Evolutionary conservation across 352 stramenopile species (phyloP), one percentile per base, ranked within the genome.

Genomic region (Phytophthora macrochlamydospora): DNA sequence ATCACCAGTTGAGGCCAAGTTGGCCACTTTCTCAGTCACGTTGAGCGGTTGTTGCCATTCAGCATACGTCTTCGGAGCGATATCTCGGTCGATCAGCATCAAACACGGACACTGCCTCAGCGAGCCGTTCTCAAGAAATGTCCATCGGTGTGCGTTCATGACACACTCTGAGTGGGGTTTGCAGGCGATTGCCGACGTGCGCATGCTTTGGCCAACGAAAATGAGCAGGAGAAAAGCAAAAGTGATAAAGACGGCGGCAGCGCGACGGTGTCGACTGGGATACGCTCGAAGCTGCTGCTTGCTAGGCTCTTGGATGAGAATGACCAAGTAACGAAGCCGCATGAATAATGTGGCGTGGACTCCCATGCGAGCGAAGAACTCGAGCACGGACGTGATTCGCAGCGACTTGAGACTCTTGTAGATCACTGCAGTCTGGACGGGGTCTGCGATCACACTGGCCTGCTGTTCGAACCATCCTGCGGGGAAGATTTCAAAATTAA

Each of bases 401-500:
- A 83, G 62, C 7, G 65, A 79, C 42, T 73, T 62, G 29, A 82
- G 51, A 0, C 30, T 54, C 32, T 65, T 58, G 18, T 56, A 53
- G 53, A 78, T 63, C 13, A 66, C 55, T 24, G 60, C 56, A 0
- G 62, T 40, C 43, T 81, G 56, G 0, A 67, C 52, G 0, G 69
- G 72, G 29, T 83, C 48, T 12, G 54, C 60, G 0, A 72, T 70
- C 0, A 78, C 60, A 12, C 59, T 62, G 4, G 69, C 69, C 9
- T 60, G 35, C 0, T 57, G 62, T 51, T 86, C 75, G 31, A 78
- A 80, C 5, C 50, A 62, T 0, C 63, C 63, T 2, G 48, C 28
- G 0, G 72, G 75, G 18, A 81, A 85, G 7, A 73, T 11, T 7
- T 63, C 51, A 1, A 69, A 28, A 40, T 76, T 81, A 38, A 83